Conservation (phyloP, 2,329 filamentous ascomycete genomes). For the Ceratocystis destructans region DNA sequence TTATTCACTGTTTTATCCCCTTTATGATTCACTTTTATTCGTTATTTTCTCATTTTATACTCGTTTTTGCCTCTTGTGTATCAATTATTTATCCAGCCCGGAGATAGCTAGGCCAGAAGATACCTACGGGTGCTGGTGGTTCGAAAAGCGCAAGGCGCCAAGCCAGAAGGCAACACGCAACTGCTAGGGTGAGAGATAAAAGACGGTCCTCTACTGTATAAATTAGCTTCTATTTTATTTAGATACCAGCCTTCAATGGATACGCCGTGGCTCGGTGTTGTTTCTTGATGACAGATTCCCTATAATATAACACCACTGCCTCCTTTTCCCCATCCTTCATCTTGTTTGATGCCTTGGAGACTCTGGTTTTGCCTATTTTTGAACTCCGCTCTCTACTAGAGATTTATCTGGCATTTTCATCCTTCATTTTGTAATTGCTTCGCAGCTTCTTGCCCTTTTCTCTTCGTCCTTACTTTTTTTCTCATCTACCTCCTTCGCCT, state of each 20-base stretch:
- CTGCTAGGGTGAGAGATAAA: background rate
- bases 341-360: background rate
- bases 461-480: background rate
- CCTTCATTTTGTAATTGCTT: background rate
- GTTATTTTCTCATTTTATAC: background rate
- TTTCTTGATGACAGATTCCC: conserved; percentile 1
- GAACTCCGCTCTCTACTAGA: background rate
- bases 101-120: background rate
- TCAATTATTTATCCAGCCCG: background rate
- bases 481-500: background rate
- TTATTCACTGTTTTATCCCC: background rate
- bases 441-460: background rate
- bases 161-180: background rate
- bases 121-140: too few relatives aligned
- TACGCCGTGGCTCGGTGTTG: background rate
- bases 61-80: background rate
- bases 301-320: conserved; percentile 5
- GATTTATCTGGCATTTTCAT: background rate
- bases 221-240: background rate
- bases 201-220: background rate
- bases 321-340: background rate
- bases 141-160: background rate
- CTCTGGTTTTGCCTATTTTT: background rate
- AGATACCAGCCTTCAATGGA: background rate
- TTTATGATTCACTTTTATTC: background rate